Evolutionary conservation across 176 grass and related monocot species (phyloP).

Genomic region (Chrysopogon serrulatus): DNA sequence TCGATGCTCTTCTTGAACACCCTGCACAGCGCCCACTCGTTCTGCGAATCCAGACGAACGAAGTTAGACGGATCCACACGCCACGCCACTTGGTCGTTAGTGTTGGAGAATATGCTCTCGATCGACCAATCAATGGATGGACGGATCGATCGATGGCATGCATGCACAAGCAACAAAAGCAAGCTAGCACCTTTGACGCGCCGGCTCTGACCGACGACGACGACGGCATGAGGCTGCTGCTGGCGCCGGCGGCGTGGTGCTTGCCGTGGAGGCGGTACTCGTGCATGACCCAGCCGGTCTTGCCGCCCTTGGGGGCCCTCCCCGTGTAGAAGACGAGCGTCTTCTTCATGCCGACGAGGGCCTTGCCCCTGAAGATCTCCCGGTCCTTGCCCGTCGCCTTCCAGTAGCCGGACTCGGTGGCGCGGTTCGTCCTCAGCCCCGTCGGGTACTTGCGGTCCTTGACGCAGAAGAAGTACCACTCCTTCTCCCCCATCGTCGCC

Average conservation of each 20-base stretch:
- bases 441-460: slow-evolving; percentile 70
- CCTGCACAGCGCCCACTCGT: slow-evolving; percentile 64
- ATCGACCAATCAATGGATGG: background rate
- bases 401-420: slow-evolving; percentile 63
- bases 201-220: background rate
- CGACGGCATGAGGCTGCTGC: background rate
- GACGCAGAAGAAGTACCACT: slow-evolving; percentile 67
- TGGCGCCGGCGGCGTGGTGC: background rate
- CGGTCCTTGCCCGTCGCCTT: slow-evolving; percentile 67
- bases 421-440: slow-evolving; percentile 56
- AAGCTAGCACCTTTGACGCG: slow-evolving; percentile 40
- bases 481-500: slow-evolving; percentile 56
- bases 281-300: slow-evolving; percentile 92
- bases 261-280: slow-evolving; percentile 77
- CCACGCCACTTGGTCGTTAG: background rate
- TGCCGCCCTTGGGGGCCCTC: slow-evolving; percentile 75
- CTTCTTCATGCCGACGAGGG: slow-evolving; percentile 86
- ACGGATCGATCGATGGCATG: background rate
- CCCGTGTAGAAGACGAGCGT: slow-evolving; percentile 95
- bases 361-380: slow-evolving; percentile 48
- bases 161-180: background rate
- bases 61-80: background rate
- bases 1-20: slow-evolving; percentile 59
- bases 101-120: too few species aligned
- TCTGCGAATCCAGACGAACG: background rate